phyloP scores from a whole-genome alignment of 208 protist species.

The Vickermania spadyakhi region DNA sequence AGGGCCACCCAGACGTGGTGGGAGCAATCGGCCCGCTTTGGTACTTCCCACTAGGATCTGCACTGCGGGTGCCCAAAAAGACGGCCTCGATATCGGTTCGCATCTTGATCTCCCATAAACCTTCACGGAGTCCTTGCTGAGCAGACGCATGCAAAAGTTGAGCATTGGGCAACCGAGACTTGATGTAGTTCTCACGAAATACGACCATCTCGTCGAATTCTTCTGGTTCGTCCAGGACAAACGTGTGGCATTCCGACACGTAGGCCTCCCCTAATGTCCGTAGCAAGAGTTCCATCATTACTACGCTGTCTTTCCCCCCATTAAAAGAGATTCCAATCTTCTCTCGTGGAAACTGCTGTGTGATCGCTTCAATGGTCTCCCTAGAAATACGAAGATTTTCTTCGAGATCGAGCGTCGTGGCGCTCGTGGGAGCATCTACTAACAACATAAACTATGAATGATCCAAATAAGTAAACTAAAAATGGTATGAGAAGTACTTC shows the following conservation, averaged over 20 bases:
- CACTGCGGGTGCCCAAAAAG: conserved; percentile 82
- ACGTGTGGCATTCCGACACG: conserved; percentile 29
- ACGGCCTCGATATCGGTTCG: conserved; percentile 37
- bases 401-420: conserved; percentile 3
- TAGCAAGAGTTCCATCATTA: conserved; percentile 69
- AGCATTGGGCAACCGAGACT: conserved; percentile 16
- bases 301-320: conserved; percentile 86
- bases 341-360: conserved; percentile 9
- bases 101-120: conserved; percentile 38
- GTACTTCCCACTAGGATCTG: conserved; percentile 59
- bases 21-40: conserved; percentile 38
- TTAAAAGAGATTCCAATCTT: conserved; percentile 86
- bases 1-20: conserved; percentile 78
- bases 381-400: not conserved
- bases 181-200: conserved; percentile 52
- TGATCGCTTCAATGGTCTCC: not conserved
- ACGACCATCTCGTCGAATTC: conserved; percentile 68
- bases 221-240: conserved; percentile 32
- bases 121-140: conserved; percentile 30
- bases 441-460: not conserved
- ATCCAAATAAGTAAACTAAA: conserved; percentile 9
- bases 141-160: conserved; percentile 18
- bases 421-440: not conserved
- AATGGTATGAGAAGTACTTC: not conserved
- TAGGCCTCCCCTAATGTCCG: conserved; percentile 26